Conservation (phyloP, 345 rosid species). For the Pistacia vera region DNA sequence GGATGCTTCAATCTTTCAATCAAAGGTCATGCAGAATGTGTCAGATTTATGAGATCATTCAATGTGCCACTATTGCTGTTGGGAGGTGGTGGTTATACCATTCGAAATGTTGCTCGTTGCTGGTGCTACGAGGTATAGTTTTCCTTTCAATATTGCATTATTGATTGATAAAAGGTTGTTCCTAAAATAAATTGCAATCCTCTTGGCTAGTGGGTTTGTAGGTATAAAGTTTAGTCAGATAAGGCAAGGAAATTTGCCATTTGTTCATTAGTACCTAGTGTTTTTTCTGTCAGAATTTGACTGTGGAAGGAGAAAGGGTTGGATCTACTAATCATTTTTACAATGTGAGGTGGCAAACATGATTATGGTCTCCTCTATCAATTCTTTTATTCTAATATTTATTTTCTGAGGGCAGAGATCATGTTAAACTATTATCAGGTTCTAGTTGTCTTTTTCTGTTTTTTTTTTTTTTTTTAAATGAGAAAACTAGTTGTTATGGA, state of each 20-base stretch:
- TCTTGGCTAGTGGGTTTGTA: background rate
- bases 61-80: slow-evolving; percentile 60
- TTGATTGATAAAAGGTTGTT: background rate
- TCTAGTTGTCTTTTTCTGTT: background rate
- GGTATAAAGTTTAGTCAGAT: background rate
- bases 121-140: slow-evolving; percentile 65
- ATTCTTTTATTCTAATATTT: background rate
- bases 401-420: background rate
- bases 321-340: too few species aligned
- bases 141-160: background rate
- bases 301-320: slow-evolving; percentile 1
- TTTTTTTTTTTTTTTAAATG: background rate
- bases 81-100: slow-evolving; percentile 70
- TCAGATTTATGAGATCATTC: slow-evolving; percentile 68
- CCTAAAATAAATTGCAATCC: too few species aligned
- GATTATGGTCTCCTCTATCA: background rate
- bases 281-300: background rate
- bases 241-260: background rate
- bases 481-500: background rate
- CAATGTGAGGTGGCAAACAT: background rate
- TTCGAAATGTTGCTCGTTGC: slow-evolving; percentile 69
- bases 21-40: slow-evolving; percentile 73
- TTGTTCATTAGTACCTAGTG: background rate
- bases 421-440: background rate
- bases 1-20: slow-evolving; percentile 74